phyloP scores from a whole-genome alignment of 305 asterid genomes.

The Solanum hybrid region DNA sequence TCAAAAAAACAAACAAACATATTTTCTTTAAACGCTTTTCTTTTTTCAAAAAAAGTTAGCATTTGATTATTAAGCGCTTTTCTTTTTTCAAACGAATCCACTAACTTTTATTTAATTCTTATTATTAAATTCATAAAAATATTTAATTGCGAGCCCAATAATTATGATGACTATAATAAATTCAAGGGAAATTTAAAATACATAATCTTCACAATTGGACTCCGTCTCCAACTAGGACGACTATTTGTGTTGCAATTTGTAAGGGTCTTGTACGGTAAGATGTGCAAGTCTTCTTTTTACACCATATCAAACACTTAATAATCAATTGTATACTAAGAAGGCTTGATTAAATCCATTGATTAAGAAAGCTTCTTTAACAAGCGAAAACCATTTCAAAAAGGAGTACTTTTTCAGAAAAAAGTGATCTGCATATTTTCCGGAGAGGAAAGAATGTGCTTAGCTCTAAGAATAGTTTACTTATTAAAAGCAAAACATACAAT shows the following conservation, averaged over 20 bases:
- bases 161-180: background rate
- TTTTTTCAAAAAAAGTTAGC: background rate
- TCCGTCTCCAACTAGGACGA: background rate
- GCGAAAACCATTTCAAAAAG: background rate
- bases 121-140: background rate
- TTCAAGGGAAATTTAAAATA: background rate
- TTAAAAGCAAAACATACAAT: background rate
- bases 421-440: conserved; percentile 4
- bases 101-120: background rate
- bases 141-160: background rate
- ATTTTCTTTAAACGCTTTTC: too few relatives aligned
- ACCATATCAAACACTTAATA: background rate
- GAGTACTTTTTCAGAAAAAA: background rate
- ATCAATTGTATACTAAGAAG: background rate
- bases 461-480: conserved; percentile 3
- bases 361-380: background rate
- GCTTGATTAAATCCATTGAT: background rate
- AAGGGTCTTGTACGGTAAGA: background rate
- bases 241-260: background rate
- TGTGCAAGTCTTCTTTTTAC: background rate
- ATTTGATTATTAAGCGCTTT: background rate
- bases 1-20: too few relatives aligned
- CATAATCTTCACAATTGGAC: background rate
- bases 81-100: background rate
- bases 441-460: conserved; percentile 10